phyloP scores from a whole-genome alignment of 2,329 filamentous ascomycete genomes.

The Aspergillus hiratsukae region DNA sequence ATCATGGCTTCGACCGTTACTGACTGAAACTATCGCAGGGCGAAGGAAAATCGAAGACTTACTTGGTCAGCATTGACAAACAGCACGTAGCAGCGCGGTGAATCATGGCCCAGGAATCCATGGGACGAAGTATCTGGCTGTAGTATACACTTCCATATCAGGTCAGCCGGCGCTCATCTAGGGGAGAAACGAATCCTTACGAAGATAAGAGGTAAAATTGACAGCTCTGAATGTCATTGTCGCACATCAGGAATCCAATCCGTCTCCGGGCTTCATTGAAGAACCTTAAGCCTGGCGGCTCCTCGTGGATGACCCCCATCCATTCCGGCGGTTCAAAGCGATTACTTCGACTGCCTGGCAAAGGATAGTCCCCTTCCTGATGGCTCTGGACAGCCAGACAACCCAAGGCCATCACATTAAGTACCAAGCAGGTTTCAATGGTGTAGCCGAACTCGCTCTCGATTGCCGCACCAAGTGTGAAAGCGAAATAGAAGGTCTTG shows the following conservation, averaged over 20 bases:
- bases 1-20: conserved; percentile 27
- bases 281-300: conserved; percentile 47
- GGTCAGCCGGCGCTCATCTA: conserved; percentile 8
- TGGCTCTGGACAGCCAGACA: conserved; percentile 48
- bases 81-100: conserved; percentile 50
- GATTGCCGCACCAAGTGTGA: conserved; percentile 46
- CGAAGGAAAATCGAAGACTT: conserved; percentile 8
- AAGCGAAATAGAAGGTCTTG: conserved; percentile 49
- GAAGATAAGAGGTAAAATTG: conserved; percentile 52
- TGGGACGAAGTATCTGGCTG: conserved; percentile 49
- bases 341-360: conserved; percentile 34
- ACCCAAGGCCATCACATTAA: conserved; percentile 50
- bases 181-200: conserved; percentile 16
- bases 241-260: conserved; percentile 49
- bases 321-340: conserved; percentile 36
- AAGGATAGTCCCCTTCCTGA: conserved; percentile 46
- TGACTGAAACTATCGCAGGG: conserved; percentile 1
- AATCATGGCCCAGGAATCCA: conserved; percentile 53
- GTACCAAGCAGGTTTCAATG: conserved; percentile 49
- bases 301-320: conserved; percentile 35
- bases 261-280: conserved; percentile 53
- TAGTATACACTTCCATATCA: conserved; percentile 41
- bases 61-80: conserved; percentile 45
- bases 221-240: conserved; percentile 48
- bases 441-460: conserved; percentile 50